Evolutionary conservation across 1,284 basidiomycete genomes (phyloP).

Genomic region (Xerocomus nothofagi): DNA sequence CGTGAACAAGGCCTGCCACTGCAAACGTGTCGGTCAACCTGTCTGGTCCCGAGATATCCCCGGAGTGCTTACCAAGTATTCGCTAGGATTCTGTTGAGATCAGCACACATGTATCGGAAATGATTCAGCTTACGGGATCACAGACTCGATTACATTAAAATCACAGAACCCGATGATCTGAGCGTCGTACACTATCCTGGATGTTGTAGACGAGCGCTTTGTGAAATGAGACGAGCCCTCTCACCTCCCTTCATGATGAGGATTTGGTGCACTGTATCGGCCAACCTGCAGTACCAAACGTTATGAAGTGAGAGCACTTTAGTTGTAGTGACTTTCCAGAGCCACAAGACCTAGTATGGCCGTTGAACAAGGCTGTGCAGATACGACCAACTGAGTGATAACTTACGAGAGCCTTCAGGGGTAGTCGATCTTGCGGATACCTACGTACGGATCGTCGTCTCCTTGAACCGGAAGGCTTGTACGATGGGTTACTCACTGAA

Average conservation of each 20-base stretch:
- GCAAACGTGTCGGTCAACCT: neutral
- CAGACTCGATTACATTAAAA: neutral
- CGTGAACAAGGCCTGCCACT: slow-evolving; percentile 4
- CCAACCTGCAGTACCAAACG: neutral
- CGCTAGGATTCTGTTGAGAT: neutral
- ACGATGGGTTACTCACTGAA: neutral
- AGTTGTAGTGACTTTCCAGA: neutral
- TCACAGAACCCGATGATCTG: neutral
- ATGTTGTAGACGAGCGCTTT: neutral
- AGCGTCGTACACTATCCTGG: neutral
- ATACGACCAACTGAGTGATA: neutral
- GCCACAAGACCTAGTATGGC: neutral
- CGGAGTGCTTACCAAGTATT: slow-evolving; percentile 2
- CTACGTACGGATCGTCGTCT: neutral
- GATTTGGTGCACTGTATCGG: neutral
- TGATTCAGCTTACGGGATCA: slow-evolving; percentile 3
- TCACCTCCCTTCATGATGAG: slow-evolving; percentile 6
- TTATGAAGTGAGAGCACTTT: neutral
- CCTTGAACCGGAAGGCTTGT: too few species aligned
- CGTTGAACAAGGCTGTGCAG: neutral
- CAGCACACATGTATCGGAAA: neutral
- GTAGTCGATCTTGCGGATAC: neutral
- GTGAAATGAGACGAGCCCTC: neutral
- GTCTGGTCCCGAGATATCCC: neutral
- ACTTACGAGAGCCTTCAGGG: neutral